phyloP scores from a whole-genome alignment of 2,329 filamentous ascomycete genomes.

The Trichoderma asperellum region DNA sequence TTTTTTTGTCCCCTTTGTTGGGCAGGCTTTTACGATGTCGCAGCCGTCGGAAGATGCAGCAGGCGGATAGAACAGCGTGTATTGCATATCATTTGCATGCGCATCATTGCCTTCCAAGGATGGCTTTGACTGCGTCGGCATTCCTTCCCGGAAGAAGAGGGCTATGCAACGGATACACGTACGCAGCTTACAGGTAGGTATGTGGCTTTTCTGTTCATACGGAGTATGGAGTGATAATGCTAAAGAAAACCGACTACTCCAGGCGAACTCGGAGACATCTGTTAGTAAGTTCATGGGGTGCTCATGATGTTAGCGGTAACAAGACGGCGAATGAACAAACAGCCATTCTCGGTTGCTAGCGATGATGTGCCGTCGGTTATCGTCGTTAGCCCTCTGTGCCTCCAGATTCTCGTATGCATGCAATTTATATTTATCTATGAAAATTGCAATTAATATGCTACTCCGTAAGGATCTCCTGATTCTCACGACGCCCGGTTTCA shows the following conservation, averaged over 20 bases:
- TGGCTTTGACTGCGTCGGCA: background rate
- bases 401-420: constrained; percentile 19
- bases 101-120: background rate
- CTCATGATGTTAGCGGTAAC: background rate
- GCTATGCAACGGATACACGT: background rate
- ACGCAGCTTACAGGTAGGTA: background rate
- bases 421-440: background rate
- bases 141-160: background rate
- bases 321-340: background rate
- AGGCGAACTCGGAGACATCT: background rate
- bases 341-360: background rate
- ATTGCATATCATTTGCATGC: background rate
- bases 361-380: constrained; percentile 19
- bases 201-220: background rate
- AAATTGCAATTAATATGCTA: background rate
- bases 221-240: background rate
- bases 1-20: background rate
- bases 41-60: constrained; percentile 13
- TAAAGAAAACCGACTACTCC: background rate
- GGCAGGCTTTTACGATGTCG: background rate
- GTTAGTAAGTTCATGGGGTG: background rate
- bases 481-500: constrained; percentile 10
- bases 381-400: background rate
- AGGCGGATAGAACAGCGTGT: background rate
- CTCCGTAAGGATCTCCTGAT: background rate